Conservation (phyloP, 1,139 yeast genomes). For the Pichiaceae sp. region DNA sequence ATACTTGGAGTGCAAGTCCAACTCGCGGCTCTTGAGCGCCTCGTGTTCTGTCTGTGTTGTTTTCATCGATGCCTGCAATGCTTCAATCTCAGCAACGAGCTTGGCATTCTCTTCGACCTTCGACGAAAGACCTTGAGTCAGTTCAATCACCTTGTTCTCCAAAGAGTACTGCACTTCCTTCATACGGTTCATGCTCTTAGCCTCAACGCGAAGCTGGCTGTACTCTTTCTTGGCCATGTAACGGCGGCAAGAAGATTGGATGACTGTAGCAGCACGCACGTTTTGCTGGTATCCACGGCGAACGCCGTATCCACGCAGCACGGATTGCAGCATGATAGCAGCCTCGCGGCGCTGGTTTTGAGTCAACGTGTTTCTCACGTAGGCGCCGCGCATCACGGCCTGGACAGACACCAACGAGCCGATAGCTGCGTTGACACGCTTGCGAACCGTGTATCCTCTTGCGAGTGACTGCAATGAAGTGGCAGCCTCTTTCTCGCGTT, state of each 20-base stretch:
- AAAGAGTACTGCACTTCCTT: slow-evolving; percentile 87
- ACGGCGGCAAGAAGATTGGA: slow-evolving; percentile 77
- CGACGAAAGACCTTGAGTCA: slow-evolving; percentile 74
- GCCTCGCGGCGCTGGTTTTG: slow-evolving; percentile 35
- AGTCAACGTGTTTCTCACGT: slow-evolving; percentile 32
- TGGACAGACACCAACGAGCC: slow-evolving; percentile 55
- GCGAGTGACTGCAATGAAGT: slow-evolving; percentile 61
- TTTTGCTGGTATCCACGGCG: slow-evolving; percentile 36
- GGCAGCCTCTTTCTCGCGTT: slow-evolving; percentile 61
- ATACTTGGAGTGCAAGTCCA: slow-evolving; percentile 41
- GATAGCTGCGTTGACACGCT: slow-evolving; percentile 34
- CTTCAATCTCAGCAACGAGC: slow-evolving; percentile 53
- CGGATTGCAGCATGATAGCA: slow-evolving; percentile 63
- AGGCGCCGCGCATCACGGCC: slow-evolving; percentile 56
- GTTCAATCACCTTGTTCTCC: slow-evolving; percentile 92
- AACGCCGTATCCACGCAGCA: slow-evolving; percentile 50
- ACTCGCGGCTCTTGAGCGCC: slow-evolving; percentile 45
- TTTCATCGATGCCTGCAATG: slow-evolving; percentile 44
- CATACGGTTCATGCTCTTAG: slow-evolving; percentile 83
- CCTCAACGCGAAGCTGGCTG: slow-evolving; percentile 62
- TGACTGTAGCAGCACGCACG: slow-evolving; percentile 49
- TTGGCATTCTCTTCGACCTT: slow-evolving; percentile 76
- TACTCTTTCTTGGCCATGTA: slow-evolving; percentile 63
- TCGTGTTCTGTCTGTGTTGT: slow-evolving; percentile 55
- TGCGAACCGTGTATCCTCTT: slow-evolving; percentile 58